Percentiles rank a stretch among this genome's conserved stretches.
Conservation (phyloP, 1,284 basidiomycete genomes). For the Trichosporon sp. region DNA sequence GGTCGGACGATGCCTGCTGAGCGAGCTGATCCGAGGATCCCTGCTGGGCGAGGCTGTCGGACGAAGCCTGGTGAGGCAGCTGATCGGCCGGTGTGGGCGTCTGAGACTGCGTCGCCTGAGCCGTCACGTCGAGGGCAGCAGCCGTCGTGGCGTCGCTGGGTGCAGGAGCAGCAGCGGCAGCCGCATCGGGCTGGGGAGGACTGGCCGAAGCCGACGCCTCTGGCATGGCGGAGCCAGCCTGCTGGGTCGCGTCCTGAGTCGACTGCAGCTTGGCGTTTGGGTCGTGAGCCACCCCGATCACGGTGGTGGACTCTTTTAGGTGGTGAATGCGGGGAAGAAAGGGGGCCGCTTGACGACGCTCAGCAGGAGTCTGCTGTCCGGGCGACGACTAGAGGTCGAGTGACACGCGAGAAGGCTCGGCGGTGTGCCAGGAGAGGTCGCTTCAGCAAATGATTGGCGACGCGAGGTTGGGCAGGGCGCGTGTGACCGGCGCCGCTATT, state of each 20-base stretch:
- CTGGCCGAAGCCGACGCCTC: constrained; percentile 1
- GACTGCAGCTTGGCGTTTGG: neutral
- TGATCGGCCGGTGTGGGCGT: neutral
- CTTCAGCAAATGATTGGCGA: neutral
- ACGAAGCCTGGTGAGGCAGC: neutral
- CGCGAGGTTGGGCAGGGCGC: neutral
- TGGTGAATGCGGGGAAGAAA: neutral
- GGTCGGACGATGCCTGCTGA: neutral
- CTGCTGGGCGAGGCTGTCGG: neutral
- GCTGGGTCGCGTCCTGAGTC: constrained; percentile 1
- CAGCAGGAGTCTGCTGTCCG: neutral
- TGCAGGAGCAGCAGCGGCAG: neutral
- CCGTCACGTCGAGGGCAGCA: neutral
- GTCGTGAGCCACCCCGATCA: neutral
- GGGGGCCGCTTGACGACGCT: neutral
- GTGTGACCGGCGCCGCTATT: neutral
- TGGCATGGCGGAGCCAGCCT: neutral
- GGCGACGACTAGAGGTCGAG: neutral
- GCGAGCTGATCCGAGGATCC: neutral
- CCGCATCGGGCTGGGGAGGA: neutral
- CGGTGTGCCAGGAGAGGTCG: neutral
- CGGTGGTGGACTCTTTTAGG: neutral
- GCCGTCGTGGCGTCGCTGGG: neutral
- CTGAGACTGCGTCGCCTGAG: neutral
- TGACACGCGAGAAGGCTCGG: neutral